Conservation (phyloP, 139 green algal species). For the Chlorella sp. region DNA sequence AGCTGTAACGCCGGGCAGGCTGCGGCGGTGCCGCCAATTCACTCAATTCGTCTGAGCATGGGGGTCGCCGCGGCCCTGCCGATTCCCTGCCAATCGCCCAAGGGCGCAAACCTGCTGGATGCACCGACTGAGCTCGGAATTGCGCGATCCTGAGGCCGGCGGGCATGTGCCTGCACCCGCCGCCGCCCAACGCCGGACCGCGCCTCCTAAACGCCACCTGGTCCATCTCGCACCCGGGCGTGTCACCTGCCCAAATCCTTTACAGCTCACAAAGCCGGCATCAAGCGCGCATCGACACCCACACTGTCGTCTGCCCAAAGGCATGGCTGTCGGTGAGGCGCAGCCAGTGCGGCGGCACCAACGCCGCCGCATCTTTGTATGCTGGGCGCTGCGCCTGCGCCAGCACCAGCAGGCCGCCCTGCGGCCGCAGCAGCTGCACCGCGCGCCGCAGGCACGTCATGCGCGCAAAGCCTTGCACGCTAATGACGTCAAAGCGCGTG, state of each 20-base stretch:
- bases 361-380: background rate
- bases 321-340: slow-evolving; percentile 2
- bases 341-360: slow-evolving; percentile 29
- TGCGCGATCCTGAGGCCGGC: too few relatives aligned
- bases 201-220: too few relatives aligned
- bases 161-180: background rate
- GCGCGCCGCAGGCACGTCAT: slow-evolving; percentile 26
- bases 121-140: too few relatives aligned
- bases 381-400: slow-evolving; percentile 18
- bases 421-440: slow-evolving; percentile 15
- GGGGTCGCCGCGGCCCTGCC: too few relatives aligned
- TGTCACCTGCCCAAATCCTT: too few relatives aligned
- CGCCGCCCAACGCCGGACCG: background rate
- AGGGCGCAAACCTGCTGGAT: too few relatives aligned
- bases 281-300: slow-evolving; percentile 13
- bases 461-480: slow-evolving; percentile 25
- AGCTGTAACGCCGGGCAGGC: background rate
- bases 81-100: too few relatives aligned
- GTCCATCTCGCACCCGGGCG: too few relatives aligned
- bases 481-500: background rate
- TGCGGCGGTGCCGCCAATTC: background rate
- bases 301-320: slow-evolving; percentile 14
- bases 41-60: background rate
- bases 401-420: slow-evolving; percentile 32
- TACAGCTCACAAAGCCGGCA: too few relatives aligned